Conservation (phyloP, 306 rosid species). For the Lupinus albus region DNA sequence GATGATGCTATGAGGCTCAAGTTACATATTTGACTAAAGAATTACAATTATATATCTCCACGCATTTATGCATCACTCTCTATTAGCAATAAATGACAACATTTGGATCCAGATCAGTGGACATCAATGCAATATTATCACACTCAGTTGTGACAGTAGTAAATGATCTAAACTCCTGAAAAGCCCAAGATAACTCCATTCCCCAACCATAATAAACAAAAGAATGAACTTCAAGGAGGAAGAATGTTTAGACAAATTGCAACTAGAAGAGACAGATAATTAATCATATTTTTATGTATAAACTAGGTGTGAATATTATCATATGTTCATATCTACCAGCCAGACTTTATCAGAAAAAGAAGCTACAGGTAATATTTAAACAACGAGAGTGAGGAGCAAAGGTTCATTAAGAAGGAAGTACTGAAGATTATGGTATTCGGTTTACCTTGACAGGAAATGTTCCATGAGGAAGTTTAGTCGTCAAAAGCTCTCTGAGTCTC, state of each 20-base stretch:
- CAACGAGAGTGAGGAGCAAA: conserved; percentile 8
- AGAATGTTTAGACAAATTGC: conserved; percentile 19
- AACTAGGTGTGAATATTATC: conserved; percentile 10
- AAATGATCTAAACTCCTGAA: conserved; percentile 8
- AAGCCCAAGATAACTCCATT: conserved; percentile 21
- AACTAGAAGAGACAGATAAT: background rate
- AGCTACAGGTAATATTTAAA: background rate
- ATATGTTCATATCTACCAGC: conserved; percentile 13
- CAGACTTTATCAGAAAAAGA: background rate
- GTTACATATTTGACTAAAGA: conserved; percentile 30
- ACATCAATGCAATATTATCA: conserved; percentile 11
- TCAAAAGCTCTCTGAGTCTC: conserved; percentile 96
- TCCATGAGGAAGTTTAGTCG: conserved; percentile 91
- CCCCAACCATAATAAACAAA: conserved; percentile 8
- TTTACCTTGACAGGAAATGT: conserved; percentile 96
- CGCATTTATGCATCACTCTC: background rate
- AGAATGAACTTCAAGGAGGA: conserved; percentile 18
- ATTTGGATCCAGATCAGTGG: background rate
- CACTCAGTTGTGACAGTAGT: conserved; percentile 7
- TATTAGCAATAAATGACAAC: background rate
- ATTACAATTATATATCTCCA: conserved; percentile 8
- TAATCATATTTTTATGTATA: background rate
- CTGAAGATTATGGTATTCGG: conserved; percentile 10
- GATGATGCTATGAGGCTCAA: conserved; percentile 23
- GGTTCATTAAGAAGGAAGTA: background rate